Percentiles rank a stretch among this genome's conserved stretches.
Conservation (phyloP, 257 asterid species). For the Nicotiana noctiflora region DNA sequence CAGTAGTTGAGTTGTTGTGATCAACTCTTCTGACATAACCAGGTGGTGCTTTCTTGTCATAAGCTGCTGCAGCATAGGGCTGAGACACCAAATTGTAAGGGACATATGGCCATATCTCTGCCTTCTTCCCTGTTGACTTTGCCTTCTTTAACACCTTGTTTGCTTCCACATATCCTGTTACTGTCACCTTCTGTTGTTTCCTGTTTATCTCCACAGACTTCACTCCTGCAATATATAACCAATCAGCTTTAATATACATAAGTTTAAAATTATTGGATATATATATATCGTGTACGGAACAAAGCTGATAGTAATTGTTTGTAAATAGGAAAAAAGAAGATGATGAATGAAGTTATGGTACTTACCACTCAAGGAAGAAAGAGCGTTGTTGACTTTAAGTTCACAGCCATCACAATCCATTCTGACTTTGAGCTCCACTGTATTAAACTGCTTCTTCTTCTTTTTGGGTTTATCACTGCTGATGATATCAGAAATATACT, state of each 20-base stretch:
- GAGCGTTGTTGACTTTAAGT: slow-evolving; percentile 67
- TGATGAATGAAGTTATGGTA: neutral
- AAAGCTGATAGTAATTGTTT: too few species aligned
- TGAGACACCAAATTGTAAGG: slow-evolving; percentile 85
- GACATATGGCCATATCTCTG: slow-evolving; percentile 87
- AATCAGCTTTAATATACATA: neutral
- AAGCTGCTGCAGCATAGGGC: slow-evolving; percentile 64
- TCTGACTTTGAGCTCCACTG: slow-evolving; percentile 74
- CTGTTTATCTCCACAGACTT: slow-evolving; percentile 69
- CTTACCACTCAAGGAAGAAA: slow-evolving; percentile 69
- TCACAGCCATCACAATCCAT: slow-evolving; percentile 98
- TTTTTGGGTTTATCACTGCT: slow-evolving; percentile 50
- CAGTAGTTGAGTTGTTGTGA: slow-evolving; percentile 17
- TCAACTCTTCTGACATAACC: slow-evolving; percentile 65
- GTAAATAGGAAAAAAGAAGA: neutral
- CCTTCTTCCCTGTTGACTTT: slow-evolving; percentile 73
- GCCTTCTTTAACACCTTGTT: slow-evolving; percentile 79
- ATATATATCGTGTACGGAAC: too few species aligned
- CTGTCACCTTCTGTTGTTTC: slow-evolving; percentile 79
- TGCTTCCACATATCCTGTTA: slow-evolving; percentile 57
- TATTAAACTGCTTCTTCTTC: slow-evolving; percentile 59
- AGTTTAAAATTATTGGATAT: neutral
- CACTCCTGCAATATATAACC: slow-evolving; percentile 42
- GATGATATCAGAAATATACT: slow-evolving; percentile 61
- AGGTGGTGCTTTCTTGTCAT: slow-evolving; percentile 90